These are phyloP conservation scores for Termitomyces titanicus DNA, from an alignment of 768 basidiomycete species.

Conservation along the genomic window DNA sequence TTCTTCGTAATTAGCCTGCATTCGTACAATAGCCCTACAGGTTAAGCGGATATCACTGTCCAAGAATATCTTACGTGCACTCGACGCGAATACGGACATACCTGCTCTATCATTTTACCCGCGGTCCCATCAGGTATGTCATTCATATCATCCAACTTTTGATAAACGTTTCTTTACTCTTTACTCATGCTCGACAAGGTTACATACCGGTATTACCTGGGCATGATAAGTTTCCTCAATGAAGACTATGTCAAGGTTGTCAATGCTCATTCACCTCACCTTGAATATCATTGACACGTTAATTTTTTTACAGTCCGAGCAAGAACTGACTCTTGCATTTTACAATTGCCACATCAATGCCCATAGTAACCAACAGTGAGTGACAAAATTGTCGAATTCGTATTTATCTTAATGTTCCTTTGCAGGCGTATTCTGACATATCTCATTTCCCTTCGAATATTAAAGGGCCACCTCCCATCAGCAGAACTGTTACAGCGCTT, in stretches of 20 bases:
- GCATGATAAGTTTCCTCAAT: conserved; percentile 90
- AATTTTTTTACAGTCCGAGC: conserved; percentile 56
- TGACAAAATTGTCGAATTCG: not conserved
- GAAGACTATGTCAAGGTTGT: conserved; percentile 83
- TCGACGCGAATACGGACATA: conserved; percentile 82
- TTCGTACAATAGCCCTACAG: conserved; percentile 32
- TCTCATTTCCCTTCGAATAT: conserved; percentile 83
- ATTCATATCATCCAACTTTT: not conserved
- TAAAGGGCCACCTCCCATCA: conserved; percentile 86
- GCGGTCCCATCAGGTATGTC: conserved; percentile 74
- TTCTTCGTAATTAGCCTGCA: not conserved
- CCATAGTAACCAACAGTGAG: conserved; percentile 80
- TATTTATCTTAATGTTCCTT: not conserved
- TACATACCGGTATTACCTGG: conserved; percentile 91
- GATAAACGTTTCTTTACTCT: not conserved
- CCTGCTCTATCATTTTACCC: conserved; percentile 77
- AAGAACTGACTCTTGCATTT: conserved; percentile 84
- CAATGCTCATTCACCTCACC: not conserved
- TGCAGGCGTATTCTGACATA: conserved; percentile 85
- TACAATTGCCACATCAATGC: conserved; percentile 74
- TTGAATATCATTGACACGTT: not conserved
- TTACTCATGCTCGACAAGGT: conserved; percentile 49
- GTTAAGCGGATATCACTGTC: conserved; percentile 88
- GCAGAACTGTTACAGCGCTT: conserved; percentile 65
- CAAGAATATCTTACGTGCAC: conserved; percentile 87